Base-by-base conservation (phyloP, 495 filamentous ascomycete genomes). In the Lasiosphaeria hispida region DNA sequence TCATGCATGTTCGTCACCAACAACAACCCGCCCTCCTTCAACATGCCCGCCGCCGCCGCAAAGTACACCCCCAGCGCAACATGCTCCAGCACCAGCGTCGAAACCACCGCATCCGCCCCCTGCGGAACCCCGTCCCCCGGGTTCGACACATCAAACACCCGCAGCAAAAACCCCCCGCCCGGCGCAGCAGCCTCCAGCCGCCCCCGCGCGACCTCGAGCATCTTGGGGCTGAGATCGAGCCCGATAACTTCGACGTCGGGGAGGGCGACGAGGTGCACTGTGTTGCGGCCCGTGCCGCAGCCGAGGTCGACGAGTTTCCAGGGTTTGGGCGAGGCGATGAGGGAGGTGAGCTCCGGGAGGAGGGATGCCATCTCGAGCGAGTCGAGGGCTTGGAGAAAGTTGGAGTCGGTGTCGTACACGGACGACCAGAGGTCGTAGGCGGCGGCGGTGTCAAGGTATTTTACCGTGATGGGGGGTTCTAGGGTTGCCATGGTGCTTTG, bases 1-100 rank as follows among this genome's bases (percentile, higher is more conserved):
- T 77, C 71, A 63, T 90, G 87, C 87, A 90, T 90, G 66, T 89
- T 90, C 4, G 87, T 90, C 5, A 90, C 56, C 36, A 89, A 72
- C 7, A 87, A 63, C 59, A 81, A 74, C 6, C 80, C 84, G 0
- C 81, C 82, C 0, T 72, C 62, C 19, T 51, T 67, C 48, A 88
- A 66, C 13, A 88, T 69, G 15, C 63, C 58, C 10, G 75, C 62
- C 0, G 81, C 75, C 1, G 75, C 75, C 18, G 59, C 52, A 66
- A 90, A 91, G 69, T 86, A 89, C 0, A 19, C 41, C 1, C 52
- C 7, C 1, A 87, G 66, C 0, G 85, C 83, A 15, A 89, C 71
- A 63, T 90, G 87, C 66, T 91, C 87, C 9, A 89, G 53, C 0
- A 90, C 87, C 6, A 91, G 76, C 2, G 88, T 91, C 7, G 78